Evolutionary conservation across 352 stramenopile species (phyloP).

Genomic region (Globisporangium viniferum): DNA sequence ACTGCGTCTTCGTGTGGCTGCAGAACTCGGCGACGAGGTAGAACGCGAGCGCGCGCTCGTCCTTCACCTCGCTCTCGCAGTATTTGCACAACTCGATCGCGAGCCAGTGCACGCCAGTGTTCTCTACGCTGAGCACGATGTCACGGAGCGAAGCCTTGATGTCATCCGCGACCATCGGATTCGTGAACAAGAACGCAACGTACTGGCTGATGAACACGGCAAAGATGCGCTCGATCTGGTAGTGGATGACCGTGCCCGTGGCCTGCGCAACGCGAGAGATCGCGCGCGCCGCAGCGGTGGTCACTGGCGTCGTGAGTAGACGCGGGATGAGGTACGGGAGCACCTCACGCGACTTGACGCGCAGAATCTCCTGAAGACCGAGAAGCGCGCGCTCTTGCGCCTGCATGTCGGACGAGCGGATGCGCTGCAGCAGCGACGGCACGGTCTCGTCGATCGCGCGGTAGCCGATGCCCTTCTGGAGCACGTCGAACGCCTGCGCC

Average conservation of each 20-base stretch:
- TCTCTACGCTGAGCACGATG: slow-evolving; percentile 84
- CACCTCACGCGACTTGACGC: slow-evolving; percentile 95
- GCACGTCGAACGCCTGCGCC: slow-evolving; percentile 95
- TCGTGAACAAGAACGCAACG: slow-evolving; percentile 35
- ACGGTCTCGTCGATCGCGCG: slow-evolving; percentile 97
- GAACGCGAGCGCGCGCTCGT: slow-evolving; percentile 89
- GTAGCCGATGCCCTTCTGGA: slow-evolving; percentile 95
- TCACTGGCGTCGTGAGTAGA: slow-evolving; percentile 92
- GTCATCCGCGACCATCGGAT: slow-evolving; percentile 47
- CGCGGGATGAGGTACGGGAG: slow-evolving; percentile 97
- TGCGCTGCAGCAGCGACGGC: slow-evolving; percentile 92
- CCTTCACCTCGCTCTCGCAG: slow-evolving; percentile 87
- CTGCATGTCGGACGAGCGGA: slow-evolving; percentile 72
- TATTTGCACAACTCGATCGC: slow-evolving; percentile 94
- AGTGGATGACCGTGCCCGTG: slow-evolving; percentile 93
- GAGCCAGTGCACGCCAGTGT: slow-evolving; percentile 92
- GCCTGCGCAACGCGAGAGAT: slow-evolving; percentile 93
- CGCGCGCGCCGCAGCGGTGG: slow-evolving; percentile 85
- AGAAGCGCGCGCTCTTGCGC: slow-evolving; percentile 91
- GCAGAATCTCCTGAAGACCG: slow-evolving; percentile 97
- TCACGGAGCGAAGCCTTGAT: slow-evolving; percentile 74
- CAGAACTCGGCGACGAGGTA: slow-evolving; percentile 90
- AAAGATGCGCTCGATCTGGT: slow-evolving; percentile 95
- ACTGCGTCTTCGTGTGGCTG: slow-evolving; percentile 81
- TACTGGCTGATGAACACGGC: slow-evolving; percentile 78